Evolutionary conservation across 495 filamentous ascomycete species (phyloP).

Genomic region (Astrothelium macrocarpum): DNA sequence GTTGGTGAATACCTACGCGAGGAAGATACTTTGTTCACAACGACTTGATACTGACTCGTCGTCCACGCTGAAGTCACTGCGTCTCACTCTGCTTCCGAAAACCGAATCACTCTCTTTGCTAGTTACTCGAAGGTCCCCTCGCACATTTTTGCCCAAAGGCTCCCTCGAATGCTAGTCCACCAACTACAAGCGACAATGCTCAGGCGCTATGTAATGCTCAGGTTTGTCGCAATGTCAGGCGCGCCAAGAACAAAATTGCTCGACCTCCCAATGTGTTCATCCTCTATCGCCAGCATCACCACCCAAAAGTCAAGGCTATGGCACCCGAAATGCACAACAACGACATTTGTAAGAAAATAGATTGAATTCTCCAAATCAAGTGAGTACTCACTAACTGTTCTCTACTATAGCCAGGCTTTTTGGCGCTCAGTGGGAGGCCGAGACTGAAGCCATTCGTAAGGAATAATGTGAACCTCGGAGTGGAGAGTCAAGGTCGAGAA

Average conservation of each 20-base stretch:
- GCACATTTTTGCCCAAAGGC: background rate
- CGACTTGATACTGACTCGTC: slow-evolving; percentile 8
- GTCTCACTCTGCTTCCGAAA: slow-evolving; percentile 4
- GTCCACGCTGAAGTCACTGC: background rate
- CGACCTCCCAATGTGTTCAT: slow-evolving; percentile 40
- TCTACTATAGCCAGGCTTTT: background rate
- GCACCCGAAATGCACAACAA: slow-evolving; percentile 37
- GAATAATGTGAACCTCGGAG: background rate
- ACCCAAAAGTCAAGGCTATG: slow-evolving; percentile 28
- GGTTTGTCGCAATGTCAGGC: slow-evolving; percentile 19
- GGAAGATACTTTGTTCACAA: slow-evolving; percentile 40
- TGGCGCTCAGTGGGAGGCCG: background rate
- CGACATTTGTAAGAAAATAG: slow-evolving; percentile 38
- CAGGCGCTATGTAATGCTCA: background rate
- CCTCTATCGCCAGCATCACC: slow-evolving; percentile 37
- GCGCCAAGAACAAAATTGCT: slow-evolving; percentile 30
- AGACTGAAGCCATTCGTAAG: background rate
- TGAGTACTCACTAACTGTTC: background rate
- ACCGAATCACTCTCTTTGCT: slow-evolving; percentile 6
- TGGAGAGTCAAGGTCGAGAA: background rate
- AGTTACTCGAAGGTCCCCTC: background rate
- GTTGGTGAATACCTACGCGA: slow-evolving; percentile 88
- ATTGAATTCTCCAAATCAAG: background rate
- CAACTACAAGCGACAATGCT: slow-evolving; percentile 4
- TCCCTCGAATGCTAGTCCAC: background rate